Base-by-base conservation (phyloP, 208 protist genomes). In the Acanthamoeba castellanii region DNA sequence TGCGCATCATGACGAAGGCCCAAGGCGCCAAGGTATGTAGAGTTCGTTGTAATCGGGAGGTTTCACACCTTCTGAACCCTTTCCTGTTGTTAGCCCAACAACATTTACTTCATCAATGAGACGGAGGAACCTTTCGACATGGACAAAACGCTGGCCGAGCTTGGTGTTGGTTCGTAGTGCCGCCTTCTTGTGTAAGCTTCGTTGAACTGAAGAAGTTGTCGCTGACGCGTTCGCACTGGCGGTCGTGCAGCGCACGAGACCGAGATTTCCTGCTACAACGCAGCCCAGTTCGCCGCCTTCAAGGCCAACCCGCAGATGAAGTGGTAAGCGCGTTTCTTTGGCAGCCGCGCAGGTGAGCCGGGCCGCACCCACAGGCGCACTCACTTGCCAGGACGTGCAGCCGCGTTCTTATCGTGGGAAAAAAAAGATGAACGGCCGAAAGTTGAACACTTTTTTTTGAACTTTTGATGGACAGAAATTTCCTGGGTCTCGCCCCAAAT, bases 71-170 rank as follows among this genome's bases (percentile, higher is more conserved):
- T 70, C 64, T 66, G 20, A n/a, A 9, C 8, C 64, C n/a, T 34
- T 70, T 8, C 84, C 18, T 14, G 6, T 7, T 34, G 6, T 16
- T 9, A 90, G 84, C 84, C 84, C 18, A 90, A 90, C 84, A 90
- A 90, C 84, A 90, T 90, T 13, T 90, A 90, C 59, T 90, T 90
- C 84, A 90, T 90, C 84, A 90, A 90, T 66, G 84, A 90, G 59
- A 50, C 7, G 50, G 9, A 70, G 34, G 30, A 68, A 68, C 84
- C 84, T 47, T 90, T 90, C 20, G 84, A 90, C 50, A n/a, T 42
- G 84, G 50, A 90, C 84, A 90, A 61, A 27, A 32, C 84, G 55
- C 84, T 90, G 68, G 84, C 84, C 37, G 84, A 61, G n/a, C 55
- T 70, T 32, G 84, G 84, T 7, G 59, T 90, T 18, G 84, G 84